phyloP scores from a whole-genome alignment of 768 basidiomycete species.

The Agaricus blazei region DNA sequence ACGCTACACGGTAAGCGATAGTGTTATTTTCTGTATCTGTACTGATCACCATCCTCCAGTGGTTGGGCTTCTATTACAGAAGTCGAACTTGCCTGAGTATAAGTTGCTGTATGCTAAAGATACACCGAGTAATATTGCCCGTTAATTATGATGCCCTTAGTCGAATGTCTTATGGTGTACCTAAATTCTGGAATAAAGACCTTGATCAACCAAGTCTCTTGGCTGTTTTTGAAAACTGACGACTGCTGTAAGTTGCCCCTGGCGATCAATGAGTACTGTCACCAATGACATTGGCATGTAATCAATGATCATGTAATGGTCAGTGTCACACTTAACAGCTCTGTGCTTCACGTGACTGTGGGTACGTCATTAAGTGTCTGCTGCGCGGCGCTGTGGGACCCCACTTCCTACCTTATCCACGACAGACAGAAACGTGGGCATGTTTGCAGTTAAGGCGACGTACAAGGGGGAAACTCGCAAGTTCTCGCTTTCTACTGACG shows the following conservation, averaged over 20 bases:
- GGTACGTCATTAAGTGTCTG: conserved; percentile 1
- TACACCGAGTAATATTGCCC: too few relatives aligned
- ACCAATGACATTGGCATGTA: too few relatives aligned
- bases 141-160: too few relatives aligned
- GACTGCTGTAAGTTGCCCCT: too few relatives aligned
- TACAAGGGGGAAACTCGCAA: conserved; percentile 68
- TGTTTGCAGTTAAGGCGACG: conserved; percentile 80
- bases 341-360: conserved; percentile 4
- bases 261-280: too few relatives aligned
- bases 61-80: conserved; percentile 35
- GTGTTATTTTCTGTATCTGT: background rate
- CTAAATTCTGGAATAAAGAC: too few relatives aligned
- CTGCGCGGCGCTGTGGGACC: conserved; percentile 9
- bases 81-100: conserved; percentile 21
- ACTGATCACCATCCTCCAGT: conserved; percentile 14
- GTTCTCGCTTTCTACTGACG: conserved; percentile 47
- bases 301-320: too few relatives aligned
- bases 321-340: background rate
- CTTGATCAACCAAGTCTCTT: too few relatives aligned
- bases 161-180: too few relatives aligned
- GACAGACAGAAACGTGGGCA: conserved; percentile 20
- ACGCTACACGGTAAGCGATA: conserved; percentile 28
- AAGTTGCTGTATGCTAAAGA: too few relatives aligned
- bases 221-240: too few relatives aligned
- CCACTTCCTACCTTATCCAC: conserved; percentile 11